A percentile compares a stretch with the other conserved stretches of the same genome.
Evolutionary conservation across 2,329 filamentous ascomycete genomes (phyloP).

Genomic region (Botrytis medusae): DNA sequence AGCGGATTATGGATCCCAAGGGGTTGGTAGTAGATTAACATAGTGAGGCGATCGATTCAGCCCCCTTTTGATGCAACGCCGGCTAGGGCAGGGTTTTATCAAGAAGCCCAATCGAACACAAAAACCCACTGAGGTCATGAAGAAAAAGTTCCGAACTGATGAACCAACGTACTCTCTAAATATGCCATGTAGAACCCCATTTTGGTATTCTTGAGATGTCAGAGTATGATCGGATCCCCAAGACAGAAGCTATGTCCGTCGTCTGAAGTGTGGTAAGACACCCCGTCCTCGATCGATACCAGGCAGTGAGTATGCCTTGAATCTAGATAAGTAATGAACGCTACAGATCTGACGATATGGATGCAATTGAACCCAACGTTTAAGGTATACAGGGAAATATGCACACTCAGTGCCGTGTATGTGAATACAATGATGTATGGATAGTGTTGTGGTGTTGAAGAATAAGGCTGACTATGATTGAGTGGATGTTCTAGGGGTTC

Average conservation of each 20-base stretch:
- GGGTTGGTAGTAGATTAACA: background rate
- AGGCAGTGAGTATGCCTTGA: slow-evolving; percentile 30
- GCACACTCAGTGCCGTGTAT: slow-evolving; percentile 37
- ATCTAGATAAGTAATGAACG: slow-evolving; percentile 30
- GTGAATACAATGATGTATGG: slow-evolving; percentile 39
- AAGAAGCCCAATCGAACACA: slow-evolving; percentile 28
- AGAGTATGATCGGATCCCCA: slow-evolving; percentile 28
- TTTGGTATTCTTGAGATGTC: slow-evolving; percentile 35
- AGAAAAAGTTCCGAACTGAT: slow-evolving; percentile 28
- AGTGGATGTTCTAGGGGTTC: slow-evolving; percentile 39
- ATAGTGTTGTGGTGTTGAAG: slow-evolving; percentile 39
- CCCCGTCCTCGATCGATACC: slow-evolving; percentile 27
- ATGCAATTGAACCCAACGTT: slow-evolving; percentile 59
- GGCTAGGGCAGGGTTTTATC: slow-evolving; percentile 13
- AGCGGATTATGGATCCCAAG: slow-evolving; percentile 20
- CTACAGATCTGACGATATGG: slow-evolving; percentile 27
- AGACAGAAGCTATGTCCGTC: slow-evolving; percentile 29
- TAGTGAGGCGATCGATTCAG: slow-evolving; percentile 20
- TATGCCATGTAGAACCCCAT: slow-evolving; percentile 65
- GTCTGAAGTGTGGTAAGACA: slow-evolving; percentile 36
- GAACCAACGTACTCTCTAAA: slow-evolving; percentile 40
- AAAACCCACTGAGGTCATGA: slow-evolving; percentile 31
- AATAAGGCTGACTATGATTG: slow-evolving; percentile 39
- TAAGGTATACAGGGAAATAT: slow-evolving; percentile 44
- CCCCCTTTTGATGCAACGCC: slow-evolving; percentile 19